Evolutionary conservation across 83 land plant genomes (phyloP), one percentile per base, ranked within the genome.

Genomic region (Picea abies): DNA sequence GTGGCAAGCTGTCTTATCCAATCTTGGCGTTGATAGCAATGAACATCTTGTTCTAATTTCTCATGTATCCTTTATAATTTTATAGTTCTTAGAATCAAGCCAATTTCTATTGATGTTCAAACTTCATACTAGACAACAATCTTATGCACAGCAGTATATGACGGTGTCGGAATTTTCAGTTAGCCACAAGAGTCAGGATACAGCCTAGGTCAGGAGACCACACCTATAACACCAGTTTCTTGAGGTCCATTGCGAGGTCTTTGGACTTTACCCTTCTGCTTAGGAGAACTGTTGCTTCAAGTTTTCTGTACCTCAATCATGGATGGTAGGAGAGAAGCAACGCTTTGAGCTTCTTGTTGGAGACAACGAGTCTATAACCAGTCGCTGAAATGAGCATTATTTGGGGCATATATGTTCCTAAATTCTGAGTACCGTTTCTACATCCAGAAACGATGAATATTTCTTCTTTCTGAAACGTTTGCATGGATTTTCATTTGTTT

Each of bases 281-380:
- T 14, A 56, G 56, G 56, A 49, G 58, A 56, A 12, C 15, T 56
- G 58, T 14, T 56, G 58, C 58, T 56, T 56, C 58, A 56, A 56
- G 58, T 56, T 56, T 56, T 56, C 14, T 56, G 58, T 56, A 12
- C 15, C 76, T 71, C 17, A 37, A 71, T 17, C 49, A 5, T 39
- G 76, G 76, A 19, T 71, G 76, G 49, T 71, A 39, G 76, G 76
- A 71, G 44, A 8, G n/a, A 4, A 56, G 58, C 58, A 56, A 56
- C 58, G 12, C 58, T 56, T 56, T 56, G 15, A 14, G 58, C 14
- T 12, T 11, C 14, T 56, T 56, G 58, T 56, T 56, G 58, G 58
- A 12, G 15, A 56, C 58, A 12, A 12, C 3, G 58, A 56, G 58
- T 56, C 16, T 56, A 56, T 14, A 56, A 56, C 15, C 14, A 12